Percentiles rank a stretch among this genome's conserved stretches.
phyloP scores from a whole-genome alignment of 2,329 filamentous ascomycete genomes.

The Sporothrix variecibatus region DNA sequence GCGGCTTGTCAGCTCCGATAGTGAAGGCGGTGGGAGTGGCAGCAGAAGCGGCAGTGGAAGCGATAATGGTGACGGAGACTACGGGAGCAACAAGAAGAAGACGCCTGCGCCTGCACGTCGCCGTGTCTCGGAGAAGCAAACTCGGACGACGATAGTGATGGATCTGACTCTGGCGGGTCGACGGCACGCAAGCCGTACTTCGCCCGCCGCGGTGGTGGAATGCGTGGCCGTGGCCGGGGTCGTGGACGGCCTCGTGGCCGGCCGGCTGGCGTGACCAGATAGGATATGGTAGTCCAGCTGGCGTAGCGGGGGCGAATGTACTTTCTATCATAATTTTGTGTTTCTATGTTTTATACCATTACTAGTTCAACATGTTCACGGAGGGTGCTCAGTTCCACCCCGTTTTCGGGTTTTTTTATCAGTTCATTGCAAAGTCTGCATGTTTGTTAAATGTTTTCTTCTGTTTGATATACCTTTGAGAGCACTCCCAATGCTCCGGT shows the following conservation, averaged over 20 bases:
- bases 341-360: neutral
- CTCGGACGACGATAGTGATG: constrained; percentile 12
- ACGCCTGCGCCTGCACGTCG: neutral
- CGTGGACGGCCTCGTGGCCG: constrained; percentile 29
- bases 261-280: constrained; percentile 16
- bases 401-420: neutral
- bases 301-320: neutral
- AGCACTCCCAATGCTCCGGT: neutral
- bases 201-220: constrained; percentile 27
- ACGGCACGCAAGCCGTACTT: neutral
- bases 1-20: constrained; percentile 37
- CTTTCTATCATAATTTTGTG: neutral
- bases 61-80: neutral
- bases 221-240: constrained; percentile 25
- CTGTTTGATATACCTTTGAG: neutral
- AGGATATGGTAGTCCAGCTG: neutral
- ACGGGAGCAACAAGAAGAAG: neutral
- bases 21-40: constrained; percentile 32
- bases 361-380: neutral
- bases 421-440: neutral
- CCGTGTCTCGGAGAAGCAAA: neutral
- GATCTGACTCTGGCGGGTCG: neutral
- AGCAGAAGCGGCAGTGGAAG: neutral
- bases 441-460: neutral
- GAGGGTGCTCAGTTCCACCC: neutral